Conservation (phyloP, 2,329 filamentous ascomycete species). For the Alternaria hordeiaustralica region DNA sequence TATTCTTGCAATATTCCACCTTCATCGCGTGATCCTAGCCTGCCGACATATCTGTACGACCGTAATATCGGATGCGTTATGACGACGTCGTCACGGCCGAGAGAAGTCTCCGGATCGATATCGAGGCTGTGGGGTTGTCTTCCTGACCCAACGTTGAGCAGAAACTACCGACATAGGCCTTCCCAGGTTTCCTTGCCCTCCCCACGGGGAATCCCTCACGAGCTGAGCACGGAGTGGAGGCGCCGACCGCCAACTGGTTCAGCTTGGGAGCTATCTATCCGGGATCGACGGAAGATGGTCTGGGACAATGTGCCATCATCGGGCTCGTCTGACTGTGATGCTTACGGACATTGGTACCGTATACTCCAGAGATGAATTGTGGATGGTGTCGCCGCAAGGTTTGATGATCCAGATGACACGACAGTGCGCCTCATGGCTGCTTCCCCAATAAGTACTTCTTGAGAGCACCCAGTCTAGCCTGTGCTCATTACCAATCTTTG, state of each 20-base stretch:
- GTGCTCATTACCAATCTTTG: constrained; percentile 17
- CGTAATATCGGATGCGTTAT: constrained; percentile 9
- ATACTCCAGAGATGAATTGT: constrained; percentile 16
- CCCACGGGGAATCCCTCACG: constrained; percentile 14
- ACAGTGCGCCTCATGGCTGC: neutral
- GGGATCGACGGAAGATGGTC: constrained; percentile 12
- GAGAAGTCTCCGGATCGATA: constrained; percentile 7
- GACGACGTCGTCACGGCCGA: constrained; percentile 4
- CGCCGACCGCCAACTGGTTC: constrained; percentile 2
- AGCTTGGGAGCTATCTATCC: constrained; percentile 7
- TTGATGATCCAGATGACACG: constrained; percentile 8
- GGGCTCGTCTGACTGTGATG: constrained; percentile 5
- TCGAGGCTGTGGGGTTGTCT: constrained; percentile 4
- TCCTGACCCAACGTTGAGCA: constrained; percentile 10
- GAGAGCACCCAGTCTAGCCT: constrained; percentile 8
- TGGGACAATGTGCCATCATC: constrained; percentile 10
- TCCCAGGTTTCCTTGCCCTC: constrained; percentile 2
- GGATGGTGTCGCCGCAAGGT: constrained; percentile 10
- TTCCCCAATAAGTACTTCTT: constrained; percentile 22
- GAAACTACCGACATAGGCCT: constrained; percentile 16
- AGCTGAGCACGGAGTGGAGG: constrained; percentile 11
- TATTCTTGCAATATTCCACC: constrained; percentile 15
- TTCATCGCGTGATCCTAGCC: constrained; percentile 13
- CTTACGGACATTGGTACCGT: constrained; percentile 15
- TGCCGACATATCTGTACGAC: constrained; percentile 12